Conservation (phyloP, 2,329 filamentous ascomycete genomes). For the Metarhizium sp. region DNA sequence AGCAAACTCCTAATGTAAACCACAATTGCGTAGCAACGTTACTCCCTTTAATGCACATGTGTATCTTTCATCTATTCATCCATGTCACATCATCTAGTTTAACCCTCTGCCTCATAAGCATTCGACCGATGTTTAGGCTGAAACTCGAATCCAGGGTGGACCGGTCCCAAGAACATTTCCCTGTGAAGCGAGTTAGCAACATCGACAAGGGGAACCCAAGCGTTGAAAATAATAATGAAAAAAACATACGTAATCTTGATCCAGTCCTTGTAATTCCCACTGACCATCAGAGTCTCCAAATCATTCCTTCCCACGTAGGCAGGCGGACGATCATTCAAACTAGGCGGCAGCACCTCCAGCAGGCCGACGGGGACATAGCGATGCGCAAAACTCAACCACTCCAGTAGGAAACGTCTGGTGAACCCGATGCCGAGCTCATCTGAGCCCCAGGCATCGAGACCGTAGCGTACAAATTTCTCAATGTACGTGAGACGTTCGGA, state of each 20-base stretch:
- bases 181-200: constrained; percentile 34
- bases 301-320: constrained; percentile 78
- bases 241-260: constrained; percentile 84
- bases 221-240: not conserved
- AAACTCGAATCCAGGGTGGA: constrained; percentile 85
- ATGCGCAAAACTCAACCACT: constrained; percentile 90
- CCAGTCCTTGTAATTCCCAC: constrained; percentile 92
- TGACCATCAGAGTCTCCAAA: constrained; percentile 85
- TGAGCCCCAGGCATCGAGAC: constrained; percentile 88
- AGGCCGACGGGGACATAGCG: constrained; percentile 87
- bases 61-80: not conserved
- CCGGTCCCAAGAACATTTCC: constrained; percentile 94
- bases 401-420: constrained; percentile 83
- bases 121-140: constrained; percentile 97
- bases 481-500: constrained; percentile 76
- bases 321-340: constrained; percentile 81
- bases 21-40: not conserved
- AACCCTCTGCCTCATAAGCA: constrained; percentile 71
- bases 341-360: constrained; percentile 79
- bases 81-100: constrained; percentile 6
- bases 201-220: not conserved
- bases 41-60: not conserved
- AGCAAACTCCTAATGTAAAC: not conserved
- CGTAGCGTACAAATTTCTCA: constrained; percentile 83
- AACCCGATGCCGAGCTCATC: constrained; percentile 90